Evolutionary conservation across 345 rosid species (phyloP).

Genomic region (Lepidium aucheri): DNA sequence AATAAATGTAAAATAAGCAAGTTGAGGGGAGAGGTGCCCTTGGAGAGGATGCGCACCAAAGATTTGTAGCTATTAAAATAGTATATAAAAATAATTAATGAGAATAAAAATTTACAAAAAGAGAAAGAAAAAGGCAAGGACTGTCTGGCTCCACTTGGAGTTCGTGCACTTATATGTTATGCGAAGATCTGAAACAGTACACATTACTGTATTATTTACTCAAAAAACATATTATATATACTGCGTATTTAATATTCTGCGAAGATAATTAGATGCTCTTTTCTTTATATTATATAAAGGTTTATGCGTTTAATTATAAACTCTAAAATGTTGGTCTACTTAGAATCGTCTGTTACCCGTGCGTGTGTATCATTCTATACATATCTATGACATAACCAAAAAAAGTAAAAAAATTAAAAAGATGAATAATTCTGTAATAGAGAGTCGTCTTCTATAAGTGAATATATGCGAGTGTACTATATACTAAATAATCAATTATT

Average conservation of each 20-base stretch:
- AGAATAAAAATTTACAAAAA: neutral
- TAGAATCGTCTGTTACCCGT: slow-evolving; percentile 2
- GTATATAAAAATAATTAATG: neutral
- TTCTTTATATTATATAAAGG: slow-evolving; percentile 23
- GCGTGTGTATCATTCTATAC: neutral
- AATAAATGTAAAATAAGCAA: neutral
- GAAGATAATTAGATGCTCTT: slow-evolving; percentile 20
- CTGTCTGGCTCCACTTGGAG: slow-evolving; percentile 26
- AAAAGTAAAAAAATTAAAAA: neutral
- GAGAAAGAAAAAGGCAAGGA: slow-evolving; percentile 18
- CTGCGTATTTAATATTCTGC: neutral
- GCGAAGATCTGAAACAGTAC: slow-evolving; percentile 12
- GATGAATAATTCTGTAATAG: neutral
- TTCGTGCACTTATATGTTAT: slow-evolving; percentile 9
- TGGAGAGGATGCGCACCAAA: slow-evolving; percentile 24
- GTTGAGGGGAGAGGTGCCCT: slow-evolving; percentile 20
- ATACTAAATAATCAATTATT: neutral
- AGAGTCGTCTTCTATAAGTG: neutral
- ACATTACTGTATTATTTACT: neutral
- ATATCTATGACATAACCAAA: neutral
- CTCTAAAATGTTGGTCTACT: neutral
- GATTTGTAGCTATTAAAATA: neutral
- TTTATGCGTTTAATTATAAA: neutral
- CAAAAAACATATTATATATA: neutral
- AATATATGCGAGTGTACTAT: neutral